Base-by-base conservation (phyloP, 2,329 filamentous ascomycete species). In the Colletotrichum acutatum region DNA sequence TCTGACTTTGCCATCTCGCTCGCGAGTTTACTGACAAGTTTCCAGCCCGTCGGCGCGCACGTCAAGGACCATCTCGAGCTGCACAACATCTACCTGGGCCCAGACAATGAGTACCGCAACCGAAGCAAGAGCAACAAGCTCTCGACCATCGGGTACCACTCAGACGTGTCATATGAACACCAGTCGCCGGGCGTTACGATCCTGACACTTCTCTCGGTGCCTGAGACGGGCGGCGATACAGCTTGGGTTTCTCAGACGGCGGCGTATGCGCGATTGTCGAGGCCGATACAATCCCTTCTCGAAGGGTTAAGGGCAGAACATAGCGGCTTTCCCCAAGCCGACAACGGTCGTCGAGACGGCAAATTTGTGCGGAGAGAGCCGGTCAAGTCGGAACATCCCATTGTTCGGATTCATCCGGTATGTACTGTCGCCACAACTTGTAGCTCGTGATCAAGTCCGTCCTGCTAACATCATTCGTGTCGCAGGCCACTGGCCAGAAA, bases 331-430 rank as follows among this genome's bases (percentile, higher is more conserved):
- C 80, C 80, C 0, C 82, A 84, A 71, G 82, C 81, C 0, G 81
- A 83, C n/a, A 77, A 78, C 16, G 82, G 80, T 14, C 77, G 76
- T 14, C 77, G 79, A 4, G 79, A 82, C 49, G 79, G 79, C 3
- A 79, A 80, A 30, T 80, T 78, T n/a, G 82, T 83, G 6, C 86
- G 92, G 19, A 87, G 92, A 37, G 91, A 93, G 68, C 91, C 92
- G 0, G 87, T 94, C 5, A 87, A 86, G 28, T 89, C 86, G 5
- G 86, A 91, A 57, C 92, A 94, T 77, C 92, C 92, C 0, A 81
- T 94, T 66, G 89, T 94, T 0, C 84, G 91, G 26, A 92, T 92
- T 1, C 92, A 94, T 78, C 92, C 92, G 1, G 81, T 80, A 74
- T 91, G 87, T 87, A 83, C 19, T 72, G 9, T 24, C 37, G 19